phyloP scores from a whole-genome alignment of 2,329 filamentous ascomycete species.

The Blastomyces emzantsi region DNA sequence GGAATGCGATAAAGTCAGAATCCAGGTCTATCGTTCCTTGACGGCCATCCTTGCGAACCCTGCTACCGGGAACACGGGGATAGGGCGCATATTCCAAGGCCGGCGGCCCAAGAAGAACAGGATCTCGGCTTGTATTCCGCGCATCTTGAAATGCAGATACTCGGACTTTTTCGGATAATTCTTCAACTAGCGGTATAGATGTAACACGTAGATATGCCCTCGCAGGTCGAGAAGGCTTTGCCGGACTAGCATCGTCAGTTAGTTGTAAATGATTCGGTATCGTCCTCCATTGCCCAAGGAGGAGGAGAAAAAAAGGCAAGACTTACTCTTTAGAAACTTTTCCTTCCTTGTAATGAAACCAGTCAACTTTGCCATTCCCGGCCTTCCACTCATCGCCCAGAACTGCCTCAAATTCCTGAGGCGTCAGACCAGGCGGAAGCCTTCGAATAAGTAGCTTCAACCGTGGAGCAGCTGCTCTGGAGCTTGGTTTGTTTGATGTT shows the following conservation, averaged over 20 bases:
- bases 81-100: constrained; percentile 74
- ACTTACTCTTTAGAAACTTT: constrained; percentile 78
- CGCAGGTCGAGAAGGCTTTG: constrained; percentile 73
- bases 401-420: constrained; percentile 62
- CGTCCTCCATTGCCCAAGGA: background rate
- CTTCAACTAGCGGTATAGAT: constrained; percentile 57
- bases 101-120: constrained; percentile 68
- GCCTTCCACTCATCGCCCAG: constrained; percentile 73
- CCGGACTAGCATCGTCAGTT: constrained; percentile 48
- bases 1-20: constrained; percentile 86
- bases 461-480: constrained; percentile 47
- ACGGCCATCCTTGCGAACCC: constrained; percentile 67
- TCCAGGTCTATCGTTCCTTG: constrained; percentile 97
- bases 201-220: constrained; percentile 75
- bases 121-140: constrained; percentile 62
- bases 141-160: constrained; percentile 68
- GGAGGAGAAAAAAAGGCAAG: constrained; percentile 8
- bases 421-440: constrained; percentile 75
- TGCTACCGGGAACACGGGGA: constrained; percentile 68
- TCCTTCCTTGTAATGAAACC: constrained; percentile 62
- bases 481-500: constrained; percentile 25
- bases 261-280: background rate
- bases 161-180: constrained; percentile 62
- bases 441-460: constrained; percentile 79
- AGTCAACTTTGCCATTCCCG: constrained; percentile 76